Conservation (phyloP, 371 early-diverging fungal species). For the Actinomortierella ambigua region DNA sequence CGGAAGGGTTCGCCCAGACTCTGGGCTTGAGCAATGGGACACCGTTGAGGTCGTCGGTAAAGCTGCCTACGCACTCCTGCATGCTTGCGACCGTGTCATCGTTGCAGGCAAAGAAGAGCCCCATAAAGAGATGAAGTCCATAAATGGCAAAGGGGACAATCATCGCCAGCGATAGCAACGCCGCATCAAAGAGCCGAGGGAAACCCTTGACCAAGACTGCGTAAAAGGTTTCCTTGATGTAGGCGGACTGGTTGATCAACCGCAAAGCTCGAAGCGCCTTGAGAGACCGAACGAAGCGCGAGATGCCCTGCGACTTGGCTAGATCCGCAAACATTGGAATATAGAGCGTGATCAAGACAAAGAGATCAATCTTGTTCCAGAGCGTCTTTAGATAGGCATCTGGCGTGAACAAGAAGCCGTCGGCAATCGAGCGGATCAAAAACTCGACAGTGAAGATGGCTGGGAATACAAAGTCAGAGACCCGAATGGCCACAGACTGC, state of each 20-base stretch:
- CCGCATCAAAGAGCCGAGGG: constrained; percentile 66
- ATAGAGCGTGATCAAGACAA: constrained; percentile 64
- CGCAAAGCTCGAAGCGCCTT: constrained; percentile 70
- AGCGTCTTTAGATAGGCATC: constrained; percentile 67
- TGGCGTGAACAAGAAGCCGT: constrained; percentile 70
- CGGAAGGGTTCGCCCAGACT: constrained; percentile 68
- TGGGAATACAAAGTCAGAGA: constrained; percentile 58
- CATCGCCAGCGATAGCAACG: constrained; percentile 56
- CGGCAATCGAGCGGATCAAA: constrained; percentile 65
- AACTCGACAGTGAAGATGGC: constrained; percentile 66
- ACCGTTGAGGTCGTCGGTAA: constrained; percentile 17
- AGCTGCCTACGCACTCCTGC: constrained; percentile 53
- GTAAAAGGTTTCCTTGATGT: constrained; percentile 65
- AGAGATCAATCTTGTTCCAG: constrained; percentile 72
- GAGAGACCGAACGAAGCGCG: constrained; percentile 65
- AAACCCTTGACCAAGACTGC: constrained; percentile 62
- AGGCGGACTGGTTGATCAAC: constrained; percentile 60
- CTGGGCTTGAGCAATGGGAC: constrained; percentile 55
- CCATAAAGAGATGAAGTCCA: constrained; percentile 67
- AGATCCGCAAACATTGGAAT: constrained; percentile 57
- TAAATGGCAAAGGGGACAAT: constrained; percentile 74
- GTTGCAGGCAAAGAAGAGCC: constrained; percentile 62
- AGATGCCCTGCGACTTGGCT: constrained; percentile 53
- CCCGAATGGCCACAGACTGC: constrained; percentile 12
- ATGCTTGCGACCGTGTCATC: constrained; percentile 47